Conservation (phyloP, 805 yeast species). For the Candida maesae region DNA sequence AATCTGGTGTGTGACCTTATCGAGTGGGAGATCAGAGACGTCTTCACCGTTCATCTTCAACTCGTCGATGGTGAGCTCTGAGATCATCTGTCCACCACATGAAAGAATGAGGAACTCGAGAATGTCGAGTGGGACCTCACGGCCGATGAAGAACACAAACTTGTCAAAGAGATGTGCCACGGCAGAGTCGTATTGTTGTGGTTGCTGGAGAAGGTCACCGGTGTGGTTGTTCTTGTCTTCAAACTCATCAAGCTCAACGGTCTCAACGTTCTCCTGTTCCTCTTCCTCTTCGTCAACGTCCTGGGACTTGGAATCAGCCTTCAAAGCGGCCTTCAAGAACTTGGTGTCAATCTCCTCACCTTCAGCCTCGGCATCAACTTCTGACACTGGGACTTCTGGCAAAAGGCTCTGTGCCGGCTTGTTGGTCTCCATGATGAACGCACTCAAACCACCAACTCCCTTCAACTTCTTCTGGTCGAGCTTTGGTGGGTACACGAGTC, state of each 20-base stretch:
- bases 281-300: constrained; percentile 35
- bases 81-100: constrained; percentile 79
- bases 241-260: constrained; percentile 65
- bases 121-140: constrained; percentile 93
- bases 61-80: constrained; percentile 87
- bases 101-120: constrained; percentile 84
- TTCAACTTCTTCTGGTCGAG: constrained; percentile 64
- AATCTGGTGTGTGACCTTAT: constrained; percentile 85
- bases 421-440: constrained; percentile 67
- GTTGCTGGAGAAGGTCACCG: constrained; percentile 73
- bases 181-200: constrained; percentile 52
- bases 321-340: constrained; percentile 53
- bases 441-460: constrained; percentile 85
- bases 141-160: constrained; percentile 82
- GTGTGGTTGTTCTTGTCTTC: constrained; percentile 56
- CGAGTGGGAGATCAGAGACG: constrained; percentile 49
- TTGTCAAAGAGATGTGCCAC: constrained; percentile 64
- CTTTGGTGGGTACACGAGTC: constrained; percentile 87
- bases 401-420: constrained; percentile 27
- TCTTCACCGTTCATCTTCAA: constrained; percentile 36
- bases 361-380: constrained; percentile 21
- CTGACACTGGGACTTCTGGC: constrained; percentile 30
- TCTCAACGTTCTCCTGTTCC: constrained; percentile 38
- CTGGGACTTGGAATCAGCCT: constrained; percentile 35
- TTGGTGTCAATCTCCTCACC: constrained; percentile 32